phyloP scores from a whole-genome alignment of 345 rosid species.

The Psidium friedrichsthalianum region DNA sequence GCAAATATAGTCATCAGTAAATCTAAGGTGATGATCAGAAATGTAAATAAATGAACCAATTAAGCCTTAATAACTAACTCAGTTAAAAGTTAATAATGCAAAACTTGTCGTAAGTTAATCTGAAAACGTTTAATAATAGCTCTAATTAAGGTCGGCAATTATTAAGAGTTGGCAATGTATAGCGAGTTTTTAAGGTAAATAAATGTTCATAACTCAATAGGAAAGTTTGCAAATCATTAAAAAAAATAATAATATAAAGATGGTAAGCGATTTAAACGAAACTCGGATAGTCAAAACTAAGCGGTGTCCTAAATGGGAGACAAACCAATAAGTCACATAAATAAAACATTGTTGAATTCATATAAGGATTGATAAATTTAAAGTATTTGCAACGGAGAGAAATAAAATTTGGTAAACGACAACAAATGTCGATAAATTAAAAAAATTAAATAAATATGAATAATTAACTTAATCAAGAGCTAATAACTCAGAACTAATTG shows the following conservation, averaged over 20 bases:
- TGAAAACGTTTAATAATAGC: not conserved
- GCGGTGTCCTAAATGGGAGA: not conserved
- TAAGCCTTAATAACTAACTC: not conserved
- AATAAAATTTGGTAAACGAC: not conserved
- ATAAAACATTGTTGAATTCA: not conserved
- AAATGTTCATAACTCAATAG: not conserved
- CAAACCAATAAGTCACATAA: not conserved
- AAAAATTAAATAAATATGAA: not conserved
- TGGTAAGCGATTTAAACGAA: not conserved
- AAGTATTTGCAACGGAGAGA: not conserved
- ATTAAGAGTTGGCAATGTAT: not conserved
- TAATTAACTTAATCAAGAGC: not conserved
- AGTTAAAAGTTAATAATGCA: not conserved
- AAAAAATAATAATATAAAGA: not conserved
- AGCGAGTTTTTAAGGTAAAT: not conserved
- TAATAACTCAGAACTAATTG: not conserved
- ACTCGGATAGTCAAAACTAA: not conserved
- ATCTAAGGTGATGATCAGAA: not conserved
- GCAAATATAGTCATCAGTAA: not conserved
- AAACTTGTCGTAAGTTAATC: not conserved
- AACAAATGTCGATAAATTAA: not conserved
- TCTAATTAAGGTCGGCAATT: not conserved
- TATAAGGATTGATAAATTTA: not conserved
- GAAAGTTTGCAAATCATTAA: not conserved
- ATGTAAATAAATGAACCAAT: not conserved